Evolutionary conservation across 2,329 filamentous ascomycete species (phyloP), one percentile per base, ranked within the genome.

Genomic region (Davidsoniella neocaledoniae): DNA sequence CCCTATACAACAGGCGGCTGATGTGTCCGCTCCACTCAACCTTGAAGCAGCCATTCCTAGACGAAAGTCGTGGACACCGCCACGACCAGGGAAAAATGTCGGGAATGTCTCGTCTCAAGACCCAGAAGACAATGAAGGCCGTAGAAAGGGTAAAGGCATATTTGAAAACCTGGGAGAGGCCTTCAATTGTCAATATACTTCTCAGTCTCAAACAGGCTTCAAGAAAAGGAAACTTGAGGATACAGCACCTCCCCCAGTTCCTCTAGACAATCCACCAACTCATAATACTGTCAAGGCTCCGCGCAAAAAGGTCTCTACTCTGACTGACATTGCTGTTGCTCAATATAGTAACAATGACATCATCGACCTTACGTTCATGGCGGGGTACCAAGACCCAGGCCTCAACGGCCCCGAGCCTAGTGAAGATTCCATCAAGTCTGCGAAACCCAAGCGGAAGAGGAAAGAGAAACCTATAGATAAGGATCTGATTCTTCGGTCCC

Each of bases 401-500:
- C 39, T 53, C 8, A 25, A 17, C n/a, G 41, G 53, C n/a, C 14
- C 25, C 19, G 46, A 52, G 19, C 3, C 33, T 12, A 17, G 36
- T 19, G 21, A 42, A 29, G 26, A 46, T 41, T 21, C n/a, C 65
- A 65, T 44, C 21, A 54, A 44, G 46, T 54, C 25, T 47, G 46
- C 16, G 46, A 58, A 43, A 56, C 26, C 50, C 2, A 48, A 51
- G 19, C 45, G 50, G 19, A 57, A 57, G 9, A 66, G 64, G 60
- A 72, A 66, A 56, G 56, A 60, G 46, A 63, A 62, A 46, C 54
- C 58, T 33, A 58, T 56, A 14, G 50, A 54, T 25, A 40, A 51
- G n/a, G 39, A 38, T 4, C 33, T 52, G 19, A 62, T 74, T 16
- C 61, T 93, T 2, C 66, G 85, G 9, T 85, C 83, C 1, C 86